Evolutionary conservation across 2,329 filamentous ascomycete genomes (phyloP), one percentile per base, ranked within the genome.

Genomic region (Ophiocordyceps camponoti-floridani): DNA sequence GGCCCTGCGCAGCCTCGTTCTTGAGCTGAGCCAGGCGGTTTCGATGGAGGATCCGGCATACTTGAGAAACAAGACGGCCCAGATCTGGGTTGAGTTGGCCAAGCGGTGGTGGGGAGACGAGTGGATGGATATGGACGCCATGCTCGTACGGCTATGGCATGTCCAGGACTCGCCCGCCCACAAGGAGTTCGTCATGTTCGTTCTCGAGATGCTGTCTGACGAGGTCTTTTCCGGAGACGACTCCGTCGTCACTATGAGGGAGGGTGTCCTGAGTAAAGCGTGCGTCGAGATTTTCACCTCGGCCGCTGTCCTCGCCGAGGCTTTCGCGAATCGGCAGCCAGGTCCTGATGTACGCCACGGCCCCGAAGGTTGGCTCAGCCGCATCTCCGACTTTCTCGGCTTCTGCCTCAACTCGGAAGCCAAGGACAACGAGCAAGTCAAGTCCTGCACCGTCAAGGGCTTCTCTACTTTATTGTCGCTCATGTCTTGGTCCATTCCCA

Each of bases 241-340:
- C 61, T 74, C 84, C 2, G 79, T 87, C 4, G 87, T 89, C 13
- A 82, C 83, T 14, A 67, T 94, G 54, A 78, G 89, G 50, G 84
- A 89, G 57, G 82, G 80, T 44, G 77, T 84, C 45, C 73, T 98
- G 49, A 94, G 87, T 58, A 84, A 86, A 58, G 84, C 85, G 11
- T 83, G 91, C 55, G 84, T 96, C 49, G 91, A 96, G 59, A 87
- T 96, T 49, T 93, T 94, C 59, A 94, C 88, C 0, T 86, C 91
- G 1, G 70, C 76, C 23, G 65, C 69, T 1, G 79, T 94, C 18
- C 75, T 94, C 45, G 64, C 75, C 49, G 82, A 93, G 50, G 72
- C 82, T 23, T 85, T 87, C 54, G 81, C 84, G 11, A 79, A 81
- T 53, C 72, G 86, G 52, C 79, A 85, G 50, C 59, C 73, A 37